Conservation (phyloP, 768 basidiomycete species). For the Rhodotorula taiwanensis region DNA sequence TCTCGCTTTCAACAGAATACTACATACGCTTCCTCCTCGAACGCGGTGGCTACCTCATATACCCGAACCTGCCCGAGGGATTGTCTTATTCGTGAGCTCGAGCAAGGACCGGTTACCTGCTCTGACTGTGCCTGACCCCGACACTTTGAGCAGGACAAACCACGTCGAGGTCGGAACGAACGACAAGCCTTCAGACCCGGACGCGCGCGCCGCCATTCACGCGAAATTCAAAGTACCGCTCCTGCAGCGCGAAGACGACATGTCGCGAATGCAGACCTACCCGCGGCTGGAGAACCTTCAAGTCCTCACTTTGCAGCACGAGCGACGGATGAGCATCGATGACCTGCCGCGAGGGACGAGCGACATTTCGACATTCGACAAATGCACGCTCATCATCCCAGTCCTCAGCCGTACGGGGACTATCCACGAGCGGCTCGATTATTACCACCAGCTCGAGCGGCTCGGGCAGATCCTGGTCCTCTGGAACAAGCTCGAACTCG, state of each 20-base stretch:
- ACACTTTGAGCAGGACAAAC: neutral
- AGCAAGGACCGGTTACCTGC: too few relatives aligned
- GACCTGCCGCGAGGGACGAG: neutral
- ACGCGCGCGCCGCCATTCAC: neutral
- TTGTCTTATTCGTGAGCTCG: neutral
- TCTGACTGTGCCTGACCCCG: too few relatives aligned
- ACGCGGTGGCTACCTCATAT: conserved; percentile 4
- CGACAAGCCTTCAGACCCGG: neutral
- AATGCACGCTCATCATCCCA: conserved; percentile 6
- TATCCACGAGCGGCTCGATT: conserved; percentile 1
- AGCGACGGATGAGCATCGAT: neutral
- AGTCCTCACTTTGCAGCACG: neutral
- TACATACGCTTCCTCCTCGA: conserved; percentile 8
- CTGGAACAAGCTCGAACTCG: conserved; percentile 1
- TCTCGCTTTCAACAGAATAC: neutral
- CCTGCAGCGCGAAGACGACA: neutral
- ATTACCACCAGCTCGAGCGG: neutral
- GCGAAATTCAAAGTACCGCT: neutral
- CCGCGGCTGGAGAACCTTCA: neutral
- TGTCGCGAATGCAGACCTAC: neutral
- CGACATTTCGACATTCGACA: conserved; percentile 3
- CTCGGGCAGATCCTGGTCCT: conserved; percentile 6
- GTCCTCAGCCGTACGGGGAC: conserved; percentile 2
- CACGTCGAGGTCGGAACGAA: neutral
- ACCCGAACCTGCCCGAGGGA: conserved; percentile 8